Percentiles rank a stretch among this genome's conserved stretches.
phyloP scores from a whole-genome alignment of 176 grass and related monocot species.

The Oryza brachyantha region DNA sequence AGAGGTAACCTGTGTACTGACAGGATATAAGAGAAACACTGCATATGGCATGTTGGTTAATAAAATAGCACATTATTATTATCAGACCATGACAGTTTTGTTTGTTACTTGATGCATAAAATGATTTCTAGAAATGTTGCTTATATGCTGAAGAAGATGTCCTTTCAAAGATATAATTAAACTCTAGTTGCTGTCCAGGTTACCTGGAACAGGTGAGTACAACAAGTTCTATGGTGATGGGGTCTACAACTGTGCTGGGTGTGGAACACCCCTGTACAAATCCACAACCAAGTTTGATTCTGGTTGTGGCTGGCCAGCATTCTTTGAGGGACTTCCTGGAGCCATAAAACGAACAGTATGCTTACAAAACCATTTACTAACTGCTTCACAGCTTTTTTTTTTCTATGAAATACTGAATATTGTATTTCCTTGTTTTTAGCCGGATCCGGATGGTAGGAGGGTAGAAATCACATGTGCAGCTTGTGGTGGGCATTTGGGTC shows the following conservation, averaged over 20 bases:
- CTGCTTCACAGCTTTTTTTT: not conserved
- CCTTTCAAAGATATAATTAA: conserved; percentile 11
- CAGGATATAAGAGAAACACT: not conserved
- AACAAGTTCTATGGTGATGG: conserved; percentile 67
- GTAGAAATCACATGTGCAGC: conserved; percentile 73
- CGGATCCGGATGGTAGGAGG: conserved; percentile 74
- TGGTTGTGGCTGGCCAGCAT: conserved; percentile 89
- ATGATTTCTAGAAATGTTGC: not conserved
- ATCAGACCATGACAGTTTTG: not conserved
- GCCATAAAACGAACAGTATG: conserved; percentile 67
- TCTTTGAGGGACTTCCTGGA: conserved; percentile 84
- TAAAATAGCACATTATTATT: conserved; percentile 1
- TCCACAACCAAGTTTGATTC: conserved; percentile 91
- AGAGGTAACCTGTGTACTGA: not conserved
- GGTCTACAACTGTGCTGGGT: conserved; percentile 65
- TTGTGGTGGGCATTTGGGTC: conserved; percentile 82
- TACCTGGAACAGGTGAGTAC: conserved; percentile 62
- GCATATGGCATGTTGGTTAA: not conserved
- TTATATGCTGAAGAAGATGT: not conserved
- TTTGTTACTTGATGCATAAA: conserved; percentile 4
- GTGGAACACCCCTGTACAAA: conserved; percentile 71
- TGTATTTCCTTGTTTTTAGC: conserved; percentile 29
- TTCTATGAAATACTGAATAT: not conserved
- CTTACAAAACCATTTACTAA: not conserved
- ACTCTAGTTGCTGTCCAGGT: conserved; percentile 30